A percentile compares a stretch with the other conserved stretches of the same genome.
These are phyloP conservation scores for Beta vulgaris DNA, from an alignment of 148 eudicot species.

Conservation along the genomic window DNA sequence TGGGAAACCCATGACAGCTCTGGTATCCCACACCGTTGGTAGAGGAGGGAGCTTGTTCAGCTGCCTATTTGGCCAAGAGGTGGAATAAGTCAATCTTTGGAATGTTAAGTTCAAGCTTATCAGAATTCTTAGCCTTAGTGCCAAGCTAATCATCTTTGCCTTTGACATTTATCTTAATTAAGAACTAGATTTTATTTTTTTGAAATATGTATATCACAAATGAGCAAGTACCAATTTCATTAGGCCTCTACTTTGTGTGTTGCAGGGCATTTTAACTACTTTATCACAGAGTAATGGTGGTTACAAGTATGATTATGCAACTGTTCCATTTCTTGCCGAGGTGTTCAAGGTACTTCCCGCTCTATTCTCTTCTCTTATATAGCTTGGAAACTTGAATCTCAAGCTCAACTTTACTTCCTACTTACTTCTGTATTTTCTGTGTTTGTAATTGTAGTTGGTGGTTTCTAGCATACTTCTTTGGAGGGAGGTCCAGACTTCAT, in stretches of 20 bases:
- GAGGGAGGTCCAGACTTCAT: conserved; percentile 59
- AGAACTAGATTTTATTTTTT: not conserved
- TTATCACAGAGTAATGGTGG: conserved; percentile 69
- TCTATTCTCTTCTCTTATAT: not conserved
- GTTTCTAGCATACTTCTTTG: conserved; percentile 79
- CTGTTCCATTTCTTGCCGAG: conserved; percentile 86
- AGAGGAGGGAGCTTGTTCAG: not conserved
- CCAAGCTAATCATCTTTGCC: not conserved
- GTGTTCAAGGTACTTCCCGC: conserved; percentile 54
- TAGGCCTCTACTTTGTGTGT: conserved; percentile 14
- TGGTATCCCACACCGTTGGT: not conserved
- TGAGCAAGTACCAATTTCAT: not conserved
- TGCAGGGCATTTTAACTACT: conserved; percentile 78
- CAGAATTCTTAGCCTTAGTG: not conserved
- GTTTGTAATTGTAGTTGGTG: conserved; percentile 33
- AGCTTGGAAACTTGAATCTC: not conserved
- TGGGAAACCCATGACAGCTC: not conserved
- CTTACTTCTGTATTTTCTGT: conserved; percentile 9
- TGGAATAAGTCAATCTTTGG: not conserved
- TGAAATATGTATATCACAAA: not conserved
- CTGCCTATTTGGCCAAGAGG: not conserved
- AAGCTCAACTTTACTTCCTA: conserved; percentile 4
- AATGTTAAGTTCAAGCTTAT: not conserved
- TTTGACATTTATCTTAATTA: not conserved
- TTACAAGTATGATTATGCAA: conserved; percentile 79